A percentile compares a stretch with the other conserved stretches of the same genome.
Evolutionary conservation across 148 eudicot genomes (phyloP).

Genomic region (Rhododendron kiyosumense): DNA sequence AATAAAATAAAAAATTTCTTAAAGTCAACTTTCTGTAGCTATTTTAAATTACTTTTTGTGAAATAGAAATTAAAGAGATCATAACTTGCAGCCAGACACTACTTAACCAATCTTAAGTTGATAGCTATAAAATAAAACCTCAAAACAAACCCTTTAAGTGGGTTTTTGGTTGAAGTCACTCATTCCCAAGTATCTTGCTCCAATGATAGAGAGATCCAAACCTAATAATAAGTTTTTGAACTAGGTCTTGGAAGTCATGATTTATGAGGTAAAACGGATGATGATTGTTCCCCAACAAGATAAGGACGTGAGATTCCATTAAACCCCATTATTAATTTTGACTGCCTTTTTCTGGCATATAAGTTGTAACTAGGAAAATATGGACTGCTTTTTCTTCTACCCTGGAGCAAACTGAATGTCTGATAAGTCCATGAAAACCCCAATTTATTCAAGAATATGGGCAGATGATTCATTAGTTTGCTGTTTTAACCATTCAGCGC

Average conservation of each 20-base stretch:
- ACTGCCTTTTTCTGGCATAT: not conserved
- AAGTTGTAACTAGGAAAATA: not conserved
- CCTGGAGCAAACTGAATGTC: not conserved
- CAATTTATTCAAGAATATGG: not conserved
- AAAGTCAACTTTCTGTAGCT: not conserved
- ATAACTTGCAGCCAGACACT: not conserved
- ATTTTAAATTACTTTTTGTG: not conserved
- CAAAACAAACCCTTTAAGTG: not conserved
- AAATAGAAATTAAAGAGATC: not conserved
- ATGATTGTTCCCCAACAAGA: not conserved
- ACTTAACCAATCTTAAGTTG: not conserved
- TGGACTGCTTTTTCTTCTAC: not conserved
- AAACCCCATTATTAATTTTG: not conserved
- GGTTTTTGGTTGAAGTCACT: not conserved
- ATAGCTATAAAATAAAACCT: not conserved
- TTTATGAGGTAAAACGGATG: constrained; percentile 1
- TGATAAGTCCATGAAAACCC: not conserved
- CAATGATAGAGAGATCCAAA: constrained; percentile 13
- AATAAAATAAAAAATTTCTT: not conserved
- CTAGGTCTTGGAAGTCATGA: not conserved
- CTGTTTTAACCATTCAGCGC: not conserved
- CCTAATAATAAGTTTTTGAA: not conserved
- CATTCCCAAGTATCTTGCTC: not conserved
- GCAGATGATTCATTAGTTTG: not conserved
- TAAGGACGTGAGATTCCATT: constrained; percentile 6